Conservation (phyloP, 2,329 filamentous ascomycete species). For the Colletotrichum zoysiae region DNA sequence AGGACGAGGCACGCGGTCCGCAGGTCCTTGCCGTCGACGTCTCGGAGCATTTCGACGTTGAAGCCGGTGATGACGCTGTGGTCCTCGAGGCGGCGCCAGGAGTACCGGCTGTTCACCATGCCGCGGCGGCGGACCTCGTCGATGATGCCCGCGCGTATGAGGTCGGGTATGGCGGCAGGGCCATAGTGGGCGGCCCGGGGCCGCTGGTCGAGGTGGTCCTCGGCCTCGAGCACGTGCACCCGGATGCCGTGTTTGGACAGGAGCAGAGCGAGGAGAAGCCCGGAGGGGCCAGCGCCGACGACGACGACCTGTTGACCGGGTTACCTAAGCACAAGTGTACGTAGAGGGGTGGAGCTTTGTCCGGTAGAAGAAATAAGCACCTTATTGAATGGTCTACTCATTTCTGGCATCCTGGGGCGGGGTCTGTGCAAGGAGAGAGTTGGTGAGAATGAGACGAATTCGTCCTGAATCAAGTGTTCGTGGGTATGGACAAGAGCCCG, state of each 20-base stretch:
- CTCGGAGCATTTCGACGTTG: slow-evolving; percentile 50
- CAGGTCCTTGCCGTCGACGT: slow-evolving; percentile 55
- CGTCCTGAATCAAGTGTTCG: too few relatives aligned
- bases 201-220: slow-evolving; percentile 66
- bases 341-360: background rate
- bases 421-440: background rate
- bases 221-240: slow-evolving; percentile 68
- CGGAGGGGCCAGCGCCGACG: slow-evolving; percentile 64
- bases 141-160: slow-evolving; percentile 70
- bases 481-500: background rate
- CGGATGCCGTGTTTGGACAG: slow-evolving; percentile 65
- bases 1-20: slow-evolving; percentile 57
- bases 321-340: background rate
- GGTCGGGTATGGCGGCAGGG: slow-evolving; percentile 67
- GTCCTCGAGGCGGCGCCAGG: slow-evolving; percentile 55
- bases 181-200: slow-evolving; percentile 74
- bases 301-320: slow-evolving; percentile 48
- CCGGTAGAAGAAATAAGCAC: background rate
- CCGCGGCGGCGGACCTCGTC: slow-evolving; percentile 56
- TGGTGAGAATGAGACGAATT: background rate
- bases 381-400: slow-evolving; percentile 28
- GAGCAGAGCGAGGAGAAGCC: slow-evolving; percentile 63
- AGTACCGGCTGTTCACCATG: slow-evolving; percentile 54
- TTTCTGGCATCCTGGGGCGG: background rate
- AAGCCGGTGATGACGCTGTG: slow-evolving; percentile 54